phyloP scores from a whole-genome alignment of 1,284 basidiomycete genomes.

The Cryptococcus sp. region DNA sequence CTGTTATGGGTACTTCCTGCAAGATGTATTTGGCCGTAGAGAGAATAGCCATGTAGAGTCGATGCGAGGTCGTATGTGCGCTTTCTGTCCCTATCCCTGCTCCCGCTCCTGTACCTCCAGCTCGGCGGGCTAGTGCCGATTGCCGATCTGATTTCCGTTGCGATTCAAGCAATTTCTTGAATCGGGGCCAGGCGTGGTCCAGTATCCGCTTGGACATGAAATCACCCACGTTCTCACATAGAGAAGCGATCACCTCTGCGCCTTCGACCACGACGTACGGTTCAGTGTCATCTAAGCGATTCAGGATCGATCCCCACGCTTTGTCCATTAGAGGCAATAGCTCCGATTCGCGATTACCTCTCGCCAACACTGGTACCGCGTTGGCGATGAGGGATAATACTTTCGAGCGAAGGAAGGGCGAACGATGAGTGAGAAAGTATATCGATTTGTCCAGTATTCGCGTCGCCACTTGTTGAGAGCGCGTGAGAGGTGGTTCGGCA shows the following conservation, averaged over 20 bases:
- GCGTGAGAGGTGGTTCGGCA: slow-evolving; percentile 62
- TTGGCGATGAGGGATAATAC: slow-evolving; percentile 73
- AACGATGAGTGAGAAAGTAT: slow-evolving; percentile 86
- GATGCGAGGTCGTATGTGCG: slow-evolving; percentile 64
- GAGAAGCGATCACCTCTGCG: slow-evolving; percentile 66
- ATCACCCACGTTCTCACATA: slow-evolving; percentile 69
- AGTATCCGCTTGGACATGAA: slow-evolving; percentile 81
- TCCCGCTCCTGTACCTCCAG: slow-evolving; percentile 53
- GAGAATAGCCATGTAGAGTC: slow-evolving; percentile 71
- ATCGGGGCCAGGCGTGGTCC: slow-evolving; percentile 87
- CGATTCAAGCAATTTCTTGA: slow-evolving; percentile 62
- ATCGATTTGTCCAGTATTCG: slow-evolving; percentile 80
- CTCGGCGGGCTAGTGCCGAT: slow-evolving; percentile 64
- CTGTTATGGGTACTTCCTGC: slow-evolving; percentile 66
- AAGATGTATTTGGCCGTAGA: slow-evolving; percentile 69
- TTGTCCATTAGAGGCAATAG: slow-evolving; percentile 79
- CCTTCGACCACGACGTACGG: slow-evolving; percentile 76
- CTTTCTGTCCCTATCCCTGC: slow-evolving; percentile 54
- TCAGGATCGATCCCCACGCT: slow-evolving; percentile 86
- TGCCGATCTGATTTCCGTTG: slow-evolving; percentile 64
- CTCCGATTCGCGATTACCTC: slow-evolving; percentile 59
- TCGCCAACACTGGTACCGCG: slow-evolving; percentile 71
- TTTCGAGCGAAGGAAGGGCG: slow-evolving; percentile 75
- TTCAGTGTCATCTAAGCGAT: slow-evolving; percentile 71
- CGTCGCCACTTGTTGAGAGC: slow-evolving; percentile 71